A percentile compares a stretch with the other conserved stretches of the same genome.
Evolutionary conservation across 352 stramenopile species (phyloP).

Genomic region (Aphanomyces invadans): DNA sequence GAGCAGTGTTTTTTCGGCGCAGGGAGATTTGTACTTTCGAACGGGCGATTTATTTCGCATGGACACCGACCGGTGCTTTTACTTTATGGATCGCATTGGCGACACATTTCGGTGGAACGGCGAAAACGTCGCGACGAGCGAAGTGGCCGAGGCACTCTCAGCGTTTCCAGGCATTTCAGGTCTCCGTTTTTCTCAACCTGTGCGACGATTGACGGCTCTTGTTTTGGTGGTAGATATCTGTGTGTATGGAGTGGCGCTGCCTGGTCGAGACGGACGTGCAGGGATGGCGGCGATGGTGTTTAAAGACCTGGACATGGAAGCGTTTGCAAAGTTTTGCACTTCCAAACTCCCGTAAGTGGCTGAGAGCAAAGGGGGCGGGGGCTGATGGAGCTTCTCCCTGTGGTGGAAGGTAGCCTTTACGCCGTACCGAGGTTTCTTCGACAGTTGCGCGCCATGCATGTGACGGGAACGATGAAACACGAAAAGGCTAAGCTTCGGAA

Average conservation of each 20-base stretch:
- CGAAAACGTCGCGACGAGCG: conserved; percentile 88
- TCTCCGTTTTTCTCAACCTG: conserved; percentile 31
- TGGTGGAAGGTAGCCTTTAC: conserved; percentile 36
- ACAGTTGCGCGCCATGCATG: conserved; percentile 55
- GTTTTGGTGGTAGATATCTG: conserved; percentile 42
- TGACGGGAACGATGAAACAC: conserved; percentile 89
- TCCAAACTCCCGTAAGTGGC: conserved; percentile 34
- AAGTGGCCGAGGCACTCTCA: conserved; percentile 76
- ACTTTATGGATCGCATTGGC: conserved; percentile 87
- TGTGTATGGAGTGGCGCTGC: conserved; percentile 67
- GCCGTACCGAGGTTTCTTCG: conserved; percentile 81
- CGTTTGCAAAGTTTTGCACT: conserved; percentile 48
- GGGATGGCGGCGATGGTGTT: conserved; percentile 83
- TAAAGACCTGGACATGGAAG: conserved; percentile 51
- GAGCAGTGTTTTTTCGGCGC: no score
- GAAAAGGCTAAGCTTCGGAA: conserved; percentile 84
- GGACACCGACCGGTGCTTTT: conserved; percentile 66
- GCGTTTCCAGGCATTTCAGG: conserved; percentile 62
- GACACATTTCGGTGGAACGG: conserved; percentile 93
- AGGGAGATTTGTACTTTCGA: conserved; percentile 85
- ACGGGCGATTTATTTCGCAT: conserved; percentile 86
- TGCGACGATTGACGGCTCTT: conserved; percentile 22
- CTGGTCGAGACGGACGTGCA: conserved; percentile 65
- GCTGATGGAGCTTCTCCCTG: no score
- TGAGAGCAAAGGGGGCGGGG: no score